Evolutionary conservation across 305 asterid genomes (phyloP), one percentile per base, ranked within the genome.

Genomic region (Ilex paraguariensis): DNA sequence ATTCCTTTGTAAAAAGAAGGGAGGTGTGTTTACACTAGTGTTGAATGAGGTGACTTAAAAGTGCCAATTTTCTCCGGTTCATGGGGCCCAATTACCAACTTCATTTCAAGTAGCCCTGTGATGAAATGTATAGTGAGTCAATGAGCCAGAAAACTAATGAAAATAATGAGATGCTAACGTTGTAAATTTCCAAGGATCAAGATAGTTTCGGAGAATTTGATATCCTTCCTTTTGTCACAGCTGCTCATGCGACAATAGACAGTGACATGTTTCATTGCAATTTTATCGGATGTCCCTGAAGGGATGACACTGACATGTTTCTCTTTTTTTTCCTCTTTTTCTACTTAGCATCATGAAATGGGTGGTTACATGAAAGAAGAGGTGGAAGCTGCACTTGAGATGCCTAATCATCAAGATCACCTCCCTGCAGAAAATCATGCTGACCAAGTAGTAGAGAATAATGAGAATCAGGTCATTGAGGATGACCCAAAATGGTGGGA

Each of bases 401-500:
- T 63, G 75, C 67, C 68, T n/a, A 60, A 65, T 10, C 71, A 71
- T 67, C 79, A 59, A 64, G 60, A 73, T 52, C 73, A 54, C 31
- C 49, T 49, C 68, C 64, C 65, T 40, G 36, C 56, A 46, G 79
- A 75, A 64, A 64, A 61, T 64, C 52, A 59, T 36, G 68, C 36
- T 17, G 70, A 78, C 70, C 66, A 63, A 49, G 56, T 56, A 57
- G 85, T 30, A 61, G 75, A 61, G 28, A 61, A 75, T 57, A 60
- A 46, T 17, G 81, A 80, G 6, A 73, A 60, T 15, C 87, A 71
- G 31, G 69, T 21, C 28, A 21, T 21, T 21, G 69, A 57, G 85
- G 70, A 77, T 8, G 42, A 36, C 55, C 57, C 67, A 40, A 77
- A 78, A 70, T 84, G 93, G 95, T 87, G 94, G 98, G 97, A 87